These are phyloP conservation scores for Cruciata laevipes DNA, from an alignment of 257 asterid species.

Conservation along the genomic window DNA sequence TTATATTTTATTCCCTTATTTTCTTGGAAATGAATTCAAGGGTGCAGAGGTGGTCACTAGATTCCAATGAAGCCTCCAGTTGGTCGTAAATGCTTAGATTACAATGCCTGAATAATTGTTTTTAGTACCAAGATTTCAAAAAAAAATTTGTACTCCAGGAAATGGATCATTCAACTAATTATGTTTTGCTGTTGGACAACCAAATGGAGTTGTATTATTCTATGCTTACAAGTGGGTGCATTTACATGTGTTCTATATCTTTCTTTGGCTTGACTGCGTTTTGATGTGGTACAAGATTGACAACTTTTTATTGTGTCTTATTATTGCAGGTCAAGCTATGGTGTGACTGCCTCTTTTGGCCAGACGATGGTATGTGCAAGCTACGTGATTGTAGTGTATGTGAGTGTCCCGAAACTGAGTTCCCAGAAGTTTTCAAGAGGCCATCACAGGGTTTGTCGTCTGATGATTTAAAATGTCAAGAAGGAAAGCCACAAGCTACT, in stretches of 20 bases:
- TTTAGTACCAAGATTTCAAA: background rate
- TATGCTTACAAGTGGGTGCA: background rate
- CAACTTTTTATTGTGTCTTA: slow-evolving; percentile 8
- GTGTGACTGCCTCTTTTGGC: slow-evolving; percentile 99
- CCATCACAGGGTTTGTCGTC: slow-evolving; percentile 42
- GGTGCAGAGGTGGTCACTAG: background rate
- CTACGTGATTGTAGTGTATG: slow-evolving; percentile 94
- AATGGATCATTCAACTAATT: background rate
- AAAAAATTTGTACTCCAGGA: background rate
- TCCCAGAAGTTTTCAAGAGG: slow-evolving; percentile 73
- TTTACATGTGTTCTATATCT: background rate
- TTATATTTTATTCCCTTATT: background rate
- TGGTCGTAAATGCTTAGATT: background rate
- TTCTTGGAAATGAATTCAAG: background rate
- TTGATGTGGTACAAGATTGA: slow-evolving; percentile 9
- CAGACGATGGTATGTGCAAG: slow-evolving; percentile 96
- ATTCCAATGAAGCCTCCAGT: background rate
- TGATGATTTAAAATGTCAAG: slow-evolving; percentile 88
- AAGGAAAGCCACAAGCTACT: slow-evolving; percentile 79
- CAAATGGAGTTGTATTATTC: background rate
- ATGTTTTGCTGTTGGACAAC: background rate
- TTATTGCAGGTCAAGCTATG: slow-evolving; percentile 72
- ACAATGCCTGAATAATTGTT: background rate
- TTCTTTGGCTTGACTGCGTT: background rate
- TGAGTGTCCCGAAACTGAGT: slow-evolving; percentile 87